Base-by-base conservation (phyloP, 176 grass and related monocot genomes). In the Zea luxurians region DNA sequence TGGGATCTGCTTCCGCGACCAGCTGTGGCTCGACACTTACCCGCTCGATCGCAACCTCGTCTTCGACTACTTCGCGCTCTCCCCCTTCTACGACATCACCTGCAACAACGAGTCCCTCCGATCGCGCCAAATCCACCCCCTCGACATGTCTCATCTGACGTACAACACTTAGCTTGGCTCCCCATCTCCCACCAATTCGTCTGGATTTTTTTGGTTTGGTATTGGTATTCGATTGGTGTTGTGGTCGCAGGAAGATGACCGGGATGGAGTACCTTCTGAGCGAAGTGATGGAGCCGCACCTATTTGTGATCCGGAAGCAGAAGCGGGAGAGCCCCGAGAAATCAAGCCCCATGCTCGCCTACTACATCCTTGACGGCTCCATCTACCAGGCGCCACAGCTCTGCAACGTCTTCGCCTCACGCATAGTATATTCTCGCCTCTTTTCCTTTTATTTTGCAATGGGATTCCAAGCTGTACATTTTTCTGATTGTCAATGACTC, bases 301-400 rank as follows among this genome's bases (percentile, higher is more conserved):
- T 98, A 38, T 98, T 94, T 83, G 92, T 98, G 52, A 94, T 98
- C 47, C 89, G 92, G 66, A 98, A 98, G 88, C 92, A 98, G 87
- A 98, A 84, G 88, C 82, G 96, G 59, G 88, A 90, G 47, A 93
- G 79, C 58, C 79, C 91, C 6, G 96, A 98, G 48, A 98, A 87
- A 76, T 79, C 88, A 7, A 80, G 2, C 43, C 71, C 88, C 41
- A 80, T 98, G 89, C 96, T 98, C 44, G 50, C 83, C 6, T 98
- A 98, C 73, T 98, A 98, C 82, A 89, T 98, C 82, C 92, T 98
- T 6, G 96, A 98, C 15, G 96, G 96, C 1, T 98, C 92, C 60
- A 94, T 94, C 88, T 98, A 98, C 83, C 96, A 98, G 92, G 83
- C 96, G 58, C 96, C 96, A n/a, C 96, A 87, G 89, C 96, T 98